Conservation (phyloP, 2,329 filamentous ascomycete genomes). For the Fusarium vanettenii region DNA sequence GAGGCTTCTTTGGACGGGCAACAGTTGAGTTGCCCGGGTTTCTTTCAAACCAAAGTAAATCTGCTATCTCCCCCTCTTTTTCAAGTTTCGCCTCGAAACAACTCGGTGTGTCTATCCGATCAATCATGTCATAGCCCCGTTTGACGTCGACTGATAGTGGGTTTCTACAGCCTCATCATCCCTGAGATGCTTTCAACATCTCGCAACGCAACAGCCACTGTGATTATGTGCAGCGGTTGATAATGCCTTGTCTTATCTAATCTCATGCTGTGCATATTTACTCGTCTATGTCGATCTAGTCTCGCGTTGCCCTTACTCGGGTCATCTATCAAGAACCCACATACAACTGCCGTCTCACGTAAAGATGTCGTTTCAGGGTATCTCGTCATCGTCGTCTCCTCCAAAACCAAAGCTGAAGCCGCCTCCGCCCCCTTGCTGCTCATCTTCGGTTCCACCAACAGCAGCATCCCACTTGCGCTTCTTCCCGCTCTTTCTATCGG, state of each 20-base stretch:
- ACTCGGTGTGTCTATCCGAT: not conserved
- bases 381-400: conserved; percentile 60
- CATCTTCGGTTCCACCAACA: conserved; percentile 57
- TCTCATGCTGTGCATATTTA: not conserved
- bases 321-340: not conserved
- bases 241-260: not conserved
- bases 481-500: conserved; percentile 73
- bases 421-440: conserved; percentile 46
- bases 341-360: conserved; percentile 1
- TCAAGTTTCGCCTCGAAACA: not conserved
- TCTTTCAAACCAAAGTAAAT: not conserved
- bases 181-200: not conserved
- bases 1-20: not conserved
- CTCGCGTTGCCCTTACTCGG: not conserved
- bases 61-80: not conserved
- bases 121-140: conserved; percentile 1
- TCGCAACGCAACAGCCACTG: not conserved
- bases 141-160: not conserved
- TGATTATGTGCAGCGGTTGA: not conserved
- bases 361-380: conserved; percentile 48
- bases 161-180: not conserved
- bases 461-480: conserved; percentile 91
- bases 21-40: not conserved
- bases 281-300: not conserved
- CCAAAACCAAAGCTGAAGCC: conserved; percentile 68